Evolutionary conservation across 176 grass and related monocot species (phyloP).

Genomic region (Rhipidocladum racemiflorum): DNA sequence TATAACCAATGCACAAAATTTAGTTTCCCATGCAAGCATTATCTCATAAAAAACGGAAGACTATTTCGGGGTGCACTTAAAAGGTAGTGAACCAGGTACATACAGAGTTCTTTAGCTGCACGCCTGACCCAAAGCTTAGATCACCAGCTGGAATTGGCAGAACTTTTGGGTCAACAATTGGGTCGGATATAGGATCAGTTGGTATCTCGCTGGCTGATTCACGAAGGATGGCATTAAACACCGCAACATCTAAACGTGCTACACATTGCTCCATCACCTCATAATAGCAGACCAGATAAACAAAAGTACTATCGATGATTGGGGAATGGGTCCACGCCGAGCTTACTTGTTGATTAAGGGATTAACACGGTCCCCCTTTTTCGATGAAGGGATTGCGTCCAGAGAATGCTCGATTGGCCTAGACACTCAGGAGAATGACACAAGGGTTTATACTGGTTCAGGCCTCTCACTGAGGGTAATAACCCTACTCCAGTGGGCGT

Average conservation of each 20-base stretch:
- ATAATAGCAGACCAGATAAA: constrained; percentile 27
- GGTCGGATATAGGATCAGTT: constrained; percentile 93
- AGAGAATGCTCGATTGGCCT: too few species aligned
- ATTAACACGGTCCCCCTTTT: too few species aligned
- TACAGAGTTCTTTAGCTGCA: constrained; percentile 92
- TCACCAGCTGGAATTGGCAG: constrained; percentile 89
- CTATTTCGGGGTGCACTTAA: constrained; percentile 2
- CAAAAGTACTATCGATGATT: too few species aligned
- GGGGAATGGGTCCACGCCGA: too few species aligned
- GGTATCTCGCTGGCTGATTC: constrained; percentile 77
- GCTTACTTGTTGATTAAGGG: too few species aligned
- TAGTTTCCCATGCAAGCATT: constrained; percentile 6
- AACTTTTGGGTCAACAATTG: constrained; percentile 79
- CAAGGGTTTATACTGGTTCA: too few species aligned
- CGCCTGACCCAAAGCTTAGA: constrained; percentile 94
- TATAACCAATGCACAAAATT: constrained; percentile 25
- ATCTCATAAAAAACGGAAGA: not conserved
- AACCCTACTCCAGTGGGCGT: too few species aligned
- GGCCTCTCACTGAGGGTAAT: too few species aligned
- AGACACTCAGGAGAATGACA: too few species aligned
- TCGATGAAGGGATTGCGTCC: too few species aligned
- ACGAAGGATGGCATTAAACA: constrained; percentile 98
- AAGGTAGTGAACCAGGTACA: constrained; percentile 35
- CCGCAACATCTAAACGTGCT: constrained; percentile 81
- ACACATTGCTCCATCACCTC: constrained; percentile 98